Evolutionary conservation across 768 basidiomycete species (phyloP), one percentile per base, ranked within the genome.

Genomic region (Suillus bovinus): DNA sequence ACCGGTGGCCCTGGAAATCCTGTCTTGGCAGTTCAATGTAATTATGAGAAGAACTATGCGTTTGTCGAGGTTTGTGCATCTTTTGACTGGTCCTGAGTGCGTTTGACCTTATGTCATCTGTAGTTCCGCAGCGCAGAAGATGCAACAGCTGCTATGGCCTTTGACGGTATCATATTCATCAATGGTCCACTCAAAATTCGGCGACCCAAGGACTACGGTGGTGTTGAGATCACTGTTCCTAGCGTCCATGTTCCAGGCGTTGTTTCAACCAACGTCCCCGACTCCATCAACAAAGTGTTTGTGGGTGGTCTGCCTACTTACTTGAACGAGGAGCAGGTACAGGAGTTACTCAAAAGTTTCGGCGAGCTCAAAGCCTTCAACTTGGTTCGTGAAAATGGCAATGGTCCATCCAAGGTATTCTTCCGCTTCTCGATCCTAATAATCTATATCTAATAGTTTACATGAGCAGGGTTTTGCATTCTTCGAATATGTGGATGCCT

Each of bases 301-400:
- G 91, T 99, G 63, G 97, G 97, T 47, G 96, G 96, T 59, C 80
- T 99, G 61, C 97, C 97, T 17, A 84, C 91, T 24, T 98, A 99
- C 75, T 86, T 99, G 54, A 96, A 93, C 70, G 97, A 99, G 76
- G 97, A 97, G 72, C 96, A 99, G 77, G 97, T 99, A 63, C 94
- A 96, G 87, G 97, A 99, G 74, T 75, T 99, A 36, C 82, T 99
- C 66, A 98, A 94, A 81, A 94, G 89, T 72, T 99, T 99, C 71
- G 97, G 97, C 62, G 97, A 99, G 64, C 84, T 99, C 56, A 94
- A 93, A 74, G 94, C 94, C 10, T 99, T 99, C 86, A 99, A 99
- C 72, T 84, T 99, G 52, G 97, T 99, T 61, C 89, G 97, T 64
- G 97, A 99, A 76, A 93, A 91, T 66, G 89, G 88, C 47, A 93